Base-by-base conservation (phyloP, 2,329 filamentous ascomycete species). In the Fusarium euwallaceae region DNA sequence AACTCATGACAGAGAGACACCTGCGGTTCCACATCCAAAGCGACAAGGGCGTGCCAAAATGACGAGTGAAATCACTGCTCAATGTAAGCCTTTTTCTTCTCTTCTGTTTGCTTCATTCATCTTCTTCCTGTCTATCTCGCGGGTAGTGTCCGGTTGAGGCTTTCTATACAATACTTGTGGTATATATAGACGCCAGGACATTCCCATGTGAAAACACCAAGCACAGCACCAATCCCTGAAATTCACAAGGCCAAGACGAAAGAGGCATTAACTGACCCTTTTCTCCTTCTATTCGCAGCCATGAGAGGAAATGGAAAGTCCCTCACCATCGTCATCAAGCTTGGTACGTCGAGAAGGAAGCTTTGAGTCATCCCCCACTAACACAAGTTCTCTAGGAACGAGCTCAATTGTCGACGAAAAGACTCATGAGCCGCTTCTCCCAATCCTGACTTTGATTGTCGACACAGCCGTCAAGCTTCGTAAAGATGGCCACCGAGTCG, bases 341-440 rank as follows among this genome's bases (percentile, higher is more conserved):
- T 97, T 74, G 94, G 94, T 97, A 88, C 82, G 88, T 61, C 45
- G 20, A 53, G 27, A 32, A 64, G 66, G 60, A 64, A 59, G 56
- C 45, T 67, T 53, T 56, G 67, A 66, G 37, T 72, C 53, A 66
- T 68, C 53, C 29, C 62, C 61, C 34, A 70, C 76, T 79, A 73
- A 81, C 74, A 74, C 67, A 4, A 22, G 12, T 8, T 69, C 70
- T 78, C 98, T 77, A 99, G 97, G 97, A 79, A 98, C 97, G 56
- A 98, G 95, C 83, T 98, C 97, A n/a, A 98, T 99, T 77, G 95
- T 99, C 75, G 95, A 98, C 84, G 97, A 99, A 83, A 93, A 92
- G 81, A 97, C 94, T 24, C 97, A 98, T 84, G 94, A 98, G 81
- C 97, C 97, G 4, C 90, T 98, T 39, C 89, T 99, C 43, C 97